Evolutionary conservation across 805 yeast genomes (phyloP), one percentile per base, ranked within the genome.

Genomic region (Nakazawaea ernobii): DNA sequence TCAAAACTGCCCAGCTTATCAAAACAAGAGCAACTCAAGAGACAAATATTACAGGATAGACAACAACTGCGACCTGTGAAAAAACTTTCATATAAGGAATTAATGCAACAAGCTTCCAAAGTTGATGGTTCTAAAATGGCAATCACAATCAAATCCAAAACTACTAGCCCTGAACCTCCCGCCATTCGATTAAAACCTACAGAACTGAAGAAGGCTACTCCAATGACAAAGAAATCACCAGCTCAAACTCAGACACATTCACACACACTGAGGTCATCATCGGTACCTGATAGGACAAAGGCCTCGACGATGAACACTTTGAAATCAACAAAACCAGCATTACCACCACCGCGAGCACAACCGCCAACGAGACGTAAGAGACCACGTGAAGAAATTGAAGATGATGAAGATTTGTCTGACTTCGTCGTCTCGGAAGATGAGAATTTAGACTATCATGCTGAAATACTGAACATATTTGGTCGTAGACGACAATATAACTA

Each of bases 401-500:
- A 71, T 6, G 75, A 70, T 27, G 67, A 75, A 44, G 79, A 49
- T 17, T 24, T 39, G 11, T 44, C 50, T 3, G 52, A 75, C 36
- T 83, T 82, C 56, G 70, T 84, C 32, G 89, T 73, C 13, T 37
- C 42, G 8, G 75, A 77, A 43, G 86, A 79, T 48, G 80, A 72
- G 6, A 73, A 63, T 4, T 67, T 58, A 20, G 55, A 47, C 6
- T 53, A 35, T 40, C 63, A 60, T 3, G 90, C 86, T 53, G 96
- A 90, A 62, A 91, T 92, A 41, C 89, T 97, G 97, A 78, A 82
- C 15, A 75, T 92, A 64, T 86, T 91, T 49, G 88, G 90, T 3
- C 73, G 73, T 49, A 70, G 74, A 46, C 69, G 88, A 39, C 55
- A 68, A 0, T 64, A 71, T 38, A 73, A 70, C 51, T 60, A 68